phyloP scores from a whole-genome alignment of 371 early-diverging fungal species.

The Apophysomyces ossiformis region DNA sequence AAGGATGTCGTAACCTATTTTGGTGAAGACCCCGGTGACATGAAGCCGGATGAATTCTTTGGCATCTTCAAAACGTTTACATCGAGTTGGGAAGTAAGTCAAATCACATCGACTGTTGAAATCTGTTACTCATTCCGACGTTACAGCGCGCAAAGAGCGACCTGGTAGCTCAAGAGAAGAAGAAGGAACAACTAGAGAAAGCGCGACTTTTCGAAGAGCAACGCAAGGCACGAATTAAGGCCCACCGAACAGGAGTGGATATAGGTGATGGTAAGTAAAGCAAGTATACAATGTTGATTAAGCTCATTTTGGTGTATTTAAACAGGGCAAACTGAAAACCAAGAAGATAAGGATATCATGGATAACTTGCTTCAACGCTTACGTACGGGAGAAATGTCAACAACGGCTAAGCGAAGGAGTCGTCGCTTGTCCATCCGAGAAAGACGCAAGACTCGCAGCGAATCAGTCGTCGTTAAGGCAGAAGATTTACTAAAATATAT shows the following conservation, averaged over 20 bases:
- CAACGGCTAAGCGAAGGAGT: conserved; percentile 56
- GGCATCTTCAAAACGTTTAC: conserved; percentile 84
- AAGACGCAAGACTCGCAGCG: conserved; percentile 58
- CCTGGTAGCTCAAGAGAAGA: conserved; percentile 34
- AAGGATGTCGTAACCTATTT: conserved; percentile 71
- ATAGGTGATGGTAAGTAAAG: conserved; percentile 39
- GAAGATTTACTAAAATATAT: conserved; percentile 73
- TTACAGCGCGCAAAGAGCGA: conserved; percentile 42
- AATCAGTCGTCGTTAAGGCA: conserved; percentile 69
- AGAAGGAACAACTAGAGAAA: conserved; percentile 45
- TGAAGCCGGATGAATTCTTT: conserved; percentile 91
- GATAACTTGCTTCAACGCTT: conserved; percentile 83
- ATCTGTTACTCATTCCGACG: background rate
- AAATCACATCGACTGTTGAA: background rate
- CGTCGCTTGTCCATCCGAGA: conserved; percentile 44
- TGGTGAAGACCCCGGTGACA: conserved; percentile 82
- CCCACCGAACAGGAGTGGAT: conserved; percentile 33
- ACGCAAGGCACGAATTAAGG: conserved; percentile 44
- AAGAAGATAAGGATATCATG: conserved; percentile 81
- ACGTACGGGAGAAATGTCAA: conserved; percentile 69
- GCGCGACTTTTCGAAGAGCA: conserved; percentile 50
- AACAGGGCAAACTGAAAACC: conserved; percentile 41
- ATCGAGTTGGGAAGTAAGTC: conserved; percentile 68
- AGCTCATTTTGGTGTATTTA: background rate
- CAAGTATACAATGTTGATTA: background rate